These are phyloP conservation scores for Carex littledalei DNA, from an alignment of 176 grass and related monocot genomes.

Conservation along the genomic window DNA sequence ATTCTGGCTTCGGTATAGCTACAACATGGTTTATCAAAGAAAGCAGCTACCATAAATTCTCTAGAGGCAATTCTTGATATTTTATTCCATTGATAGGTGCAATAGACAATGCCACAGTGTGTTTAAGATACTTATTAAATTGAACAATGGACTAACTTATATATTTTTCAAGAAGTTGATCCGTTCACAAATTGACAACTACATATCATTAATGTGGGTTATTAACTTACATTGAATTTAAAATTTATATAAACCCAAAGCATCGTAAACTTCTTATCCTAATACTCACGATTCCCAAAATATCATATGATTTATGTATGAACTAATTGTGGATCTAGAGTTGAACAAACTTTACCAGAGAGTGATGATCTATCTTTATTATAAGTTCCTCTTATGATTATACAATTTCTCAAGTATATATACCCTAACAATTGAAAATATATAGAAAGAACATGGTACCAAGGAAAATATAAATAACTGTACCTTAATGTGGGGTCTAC, in stretches of 20 bases:
- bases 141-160: background rate
- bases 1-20: background rate
- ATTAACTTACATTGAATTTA: no score
- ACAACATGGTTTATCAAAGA: background rate
- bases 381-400: background rate
- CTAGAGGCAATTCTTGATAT: background rate
- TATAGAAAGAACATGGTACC: background rate
- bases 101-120: background rate
- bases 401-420: background rate
- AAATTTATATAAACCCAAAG: no score
- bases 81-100: background rate
- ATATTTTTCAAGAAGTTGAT: no score
- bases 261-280: no score
- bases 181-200: no score
- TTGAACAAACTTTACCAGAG: no score
- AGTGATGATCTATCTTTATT: background rate
- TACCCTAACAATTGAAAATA: background rate
- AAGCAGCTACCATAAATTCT: background rate
- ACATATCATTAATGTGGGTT: no score
- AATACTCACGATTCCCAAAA: no score
- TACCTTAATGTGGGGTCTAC: constrained; percentile 34
- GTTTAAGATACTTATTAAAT: background rate
- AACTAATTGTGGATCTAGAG: no score
- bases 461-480: background rate
- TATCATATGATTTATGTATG: no score